These are phyloP conservation scores for Rubia yunnanensis DNA, from an alignment of 257 asterid species.

Conservation along the genomic window DNA sequence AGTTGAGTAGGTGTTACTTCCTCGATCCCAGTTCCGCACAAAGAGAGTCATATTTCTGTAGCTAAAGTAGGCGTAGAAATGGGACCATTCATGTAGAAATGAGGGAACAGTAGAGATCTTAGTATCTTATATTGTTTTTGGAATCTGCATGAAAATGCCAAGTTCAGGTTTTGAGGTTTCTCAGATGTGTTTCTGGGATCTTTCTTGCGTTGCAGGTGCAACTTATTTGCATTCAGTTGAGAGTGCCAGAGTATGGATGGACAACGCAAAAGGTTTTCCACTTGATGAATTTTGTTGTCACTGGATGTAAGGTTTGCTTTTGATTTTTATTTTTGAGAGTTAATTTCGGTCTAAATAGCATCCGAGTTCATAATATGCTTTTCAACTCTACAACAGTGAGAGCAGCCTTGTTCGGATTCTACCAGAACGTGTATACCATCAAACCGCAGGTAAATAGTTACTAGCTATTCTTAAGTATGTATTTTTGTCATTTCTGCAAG, in stretches of 20 bases:
- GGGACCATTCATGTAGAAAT: background rate
- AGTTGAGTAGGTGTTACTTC: too few species aligned
- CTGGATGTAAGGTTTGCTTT: constrained; percentile 28
- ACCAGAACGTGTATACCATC: constrained; percentile 14
- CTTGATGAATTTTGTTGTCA: constrained; percentile 32
- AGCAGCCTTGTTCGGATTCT: constrained; percentile 22
- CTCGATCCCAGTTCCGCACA: background rate
- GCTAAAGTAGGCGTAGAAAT: too few species aligned
- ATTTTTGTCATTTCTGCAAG: too few species aligned
- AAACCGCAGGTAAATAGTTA: constrained; percentile 12
- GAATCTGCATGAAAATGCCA: background rate
- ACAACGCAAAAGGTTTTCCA: constrained; percentile 36
- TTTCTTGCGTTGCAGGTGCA: constrained; percentile 19
- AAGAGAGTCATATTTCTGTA: too few species aligned
- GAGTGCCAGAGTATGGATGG: constrained; percentile 34
- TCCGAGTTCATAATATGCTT: background rate
- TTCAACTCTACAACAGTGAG: constrained; percentile 18
- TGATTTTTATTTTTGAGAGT: constrained; percentile 8
- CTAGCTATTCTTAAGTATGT: background rate
- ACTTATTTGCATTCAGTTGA: constrained; percentile 25
- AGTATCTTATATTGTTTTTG: background rate
- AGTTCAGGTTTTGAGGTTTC: constrained; percentile 2
- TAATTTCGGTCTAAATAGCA: background rate
- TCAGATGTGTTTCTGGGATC: background rate
- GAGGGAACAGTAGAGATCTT: background rate